phyloP scores from a whole-genome alignment of 306 rosid species.

The Fragaria ananassa region DNA sequence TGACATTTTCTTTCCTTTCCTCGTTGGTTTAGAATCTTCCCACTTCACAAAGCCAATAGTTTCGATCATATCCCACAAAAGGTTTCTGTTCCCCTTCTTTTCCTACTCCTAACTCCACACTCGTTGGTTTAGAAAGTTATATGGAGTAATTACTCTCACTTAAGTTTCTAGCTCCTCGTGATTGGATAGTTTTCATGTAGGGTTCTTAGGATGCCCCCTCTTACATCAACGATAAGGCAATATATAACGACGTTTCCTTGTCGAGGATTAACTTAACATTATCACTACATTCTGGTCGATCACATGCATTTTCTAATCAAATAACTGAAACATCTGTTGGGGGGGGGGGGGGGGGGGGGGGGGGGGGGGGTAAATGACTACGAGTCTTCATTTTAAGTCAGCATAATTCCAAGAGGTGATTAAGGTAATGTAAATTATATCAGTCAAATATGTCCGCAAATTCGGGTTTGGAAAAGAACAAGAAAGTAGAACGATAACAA shows the following conservation, averaged over 20 bases:
- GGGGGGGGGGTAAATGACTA: not conserved
- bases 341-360: too few relatives aligned
- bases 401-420: not conserved
- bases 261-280: not conserved
- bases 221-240: not conserved
- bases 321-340: not conserved
- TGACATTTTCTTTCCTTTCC: conserved; percentile 7
- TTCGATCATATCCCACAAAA: conserved; percentile 1
- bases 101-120: not conserved
- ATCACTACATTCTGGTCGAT: not conserved
- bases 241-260: not conserved
- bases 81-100: conserved; percentile 2
- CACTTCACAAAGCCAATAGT: conserved; percentile 1
- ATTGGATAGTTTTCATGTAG: not conserved
- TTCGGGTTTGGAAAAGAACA: not conserved
- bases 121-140: too few relatives aligned
- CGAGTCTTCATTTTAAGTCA: not conserved
- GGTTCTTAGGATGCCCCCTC: not conserved
- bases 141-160: not conserved
- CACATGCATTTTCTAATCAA: not conserved
- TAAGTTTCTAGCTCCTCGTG: not conserved
- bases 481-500: not conserved
- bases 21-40: conserved; percentile 28
- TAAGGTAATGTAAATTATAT: not conserved
- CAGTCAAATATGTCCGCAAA: not conserved